Evolutionary conservation across 2,329 filamentous ascomycete genomes (phyloP), one percentile per base, ranked within the genome.

Genomic region (Exophiala phaeomuriformis): DNA sequence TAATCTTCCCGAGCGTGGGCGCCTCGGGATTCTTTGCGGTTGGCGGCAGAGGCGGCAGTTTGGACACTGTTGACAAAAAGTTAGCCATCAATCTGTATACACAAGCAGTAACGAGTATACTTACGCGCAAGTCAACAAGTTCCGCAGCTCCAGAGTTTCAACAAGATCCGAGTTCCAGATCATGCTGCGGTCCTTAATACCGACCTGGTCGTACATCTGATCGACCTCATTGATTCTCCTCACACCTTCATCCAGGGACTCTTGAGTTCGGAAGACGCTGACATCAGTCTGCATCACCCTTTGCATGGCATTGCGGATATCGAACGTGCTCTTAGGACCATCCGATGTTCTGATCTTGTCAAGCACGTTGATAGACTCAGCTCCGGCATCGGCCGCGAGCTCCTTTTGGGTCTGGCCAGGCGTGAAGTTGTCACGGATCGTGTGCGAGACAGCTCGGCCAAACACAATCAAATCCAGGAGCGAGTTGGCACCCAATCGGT

Each of bases 391-490:
- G 59, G 89, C 86, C 59, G 84, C 78, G 57, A 93, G 76, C 53
- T 89, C 84, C 73, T 86, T 84, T 70, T 88, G 88, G 66, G 85
- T 84, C 67, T 84, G 76, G 63, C 90, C 89, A 8, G 90, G 90
- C 40, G 82, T 84, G 76, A 91, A 90, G 71, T 90, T 95, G 74
- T 97, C 91, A 62, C 90, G 88, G 74, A 97, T 94, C 59, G 88
- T 95, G 81, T 97, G 91, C 53, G 90, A 93, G 60, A 97, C 93
- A 63, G 93, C 93, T 76, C 93, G 90, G 61, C 93, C 93, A 69
- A 98, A 98, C 65, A 97, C 93, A 65, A 98, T 88, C 65, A 97
- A 79, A 78, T 97, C 93, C 62, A 98, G 85, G 29, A 98, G 87
- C 47, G 91, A 98, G 82, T 97, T 97, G 78, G 93, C 91, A 68